These are phyloP conservation scores for Aureobasidium subglaciale DNA, from an alignment of 2,329 filamentous ascomycete genomes.

Conservation along the genomic window DNA sequence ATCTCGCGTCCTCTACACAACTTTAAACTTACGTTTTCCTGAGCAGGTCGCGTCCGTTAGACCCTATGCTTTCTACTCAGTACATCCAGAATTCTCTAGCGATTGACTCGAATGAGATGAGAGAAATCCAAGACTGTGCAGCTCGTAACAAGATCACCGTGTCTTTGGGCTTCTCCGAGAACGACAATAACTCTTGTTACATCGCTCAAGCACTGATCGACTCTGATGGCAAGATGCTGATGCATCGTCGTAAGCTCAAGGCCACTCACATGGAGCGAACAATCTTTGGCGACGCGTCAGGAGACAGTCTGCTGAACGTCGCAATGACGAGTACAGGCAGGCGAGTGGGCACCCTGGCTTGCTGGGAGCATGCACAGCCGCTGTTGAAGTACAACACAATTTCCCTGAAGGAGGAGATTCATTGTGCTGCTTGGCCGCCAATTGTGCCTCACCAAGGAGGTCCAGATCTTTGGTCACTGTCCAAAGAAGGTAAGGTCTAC, in stretches of 20 bases:
- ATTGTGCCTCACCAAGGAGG: constrained; percentile 25
- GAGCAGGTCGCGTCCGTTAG: constrained; percentile 34
- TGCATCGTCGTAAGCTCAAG: constrained; percentile 37
- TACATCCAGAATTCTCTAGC: constrained; percentile 42
- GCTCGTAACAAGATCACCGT: constrained; percentile 30
- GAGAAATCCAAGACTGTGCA: constrained; percentile 32
- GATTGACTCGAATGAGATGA: constrained; percentile 37
- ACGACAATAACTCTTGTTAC: constrained; percentile 33
- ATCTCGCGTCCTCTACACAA: background rate
- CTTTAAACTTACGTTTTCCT: background rate
- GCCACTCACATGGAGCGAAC: constrained; percentile 39
- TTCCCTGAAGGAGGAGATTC: constrained; percentile 33
- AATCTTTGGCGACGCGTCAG: constrained; percentile 35
- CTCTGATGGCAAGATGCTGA: constrained; percentile 28
- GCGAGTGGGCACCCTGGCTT: constrained; percentile 30
- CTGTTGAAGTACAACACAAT: constrained; percentile 37
- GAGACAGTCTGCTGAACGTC: constrained; percentile 30
- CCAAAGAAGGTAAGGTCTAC: constrained; percentile 26
- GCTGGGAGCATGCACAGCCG: constrained; percentile 39
- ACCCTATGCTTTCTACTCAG: constrained; percentile 31
- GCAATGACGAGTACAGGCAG: constrained; percentile 27
- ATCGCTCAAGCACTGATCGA: constrained; percentile 35
- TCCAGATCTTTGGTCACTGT: constrained; percentile 32
- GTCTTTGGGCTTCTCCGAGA: constrained; percentile 35
- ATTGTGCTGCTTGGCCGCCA: constrained; percentile 37